Conservation (phyloP, 176 grass and related monocot species). For the Eremochloa ophiuroides region DNA sequence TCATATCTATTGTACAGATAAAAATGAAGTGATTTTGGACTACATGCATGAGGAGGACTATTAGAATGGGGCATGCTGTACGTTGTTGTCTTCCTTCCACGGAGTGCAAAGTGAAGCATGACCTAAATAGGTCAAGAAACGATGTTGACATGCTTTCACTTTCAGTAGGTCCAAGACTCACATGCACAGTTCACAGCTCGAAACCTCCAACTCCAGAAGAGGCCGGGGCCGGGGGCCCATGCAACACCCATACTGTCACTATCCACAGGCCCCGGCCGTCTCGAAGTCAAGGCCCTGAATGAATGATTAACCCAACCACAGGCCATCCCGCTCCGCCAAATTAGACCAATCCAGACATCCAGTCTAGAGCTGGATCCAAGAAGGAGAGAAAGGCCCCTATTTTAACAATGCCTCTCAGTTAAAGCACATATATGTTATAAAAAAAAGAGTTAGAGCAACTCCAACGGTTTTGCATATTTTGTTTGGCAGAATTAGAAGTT, state of each 20-base stretch:
- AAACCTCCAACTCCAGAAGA: slow-evolving; percentile 6
- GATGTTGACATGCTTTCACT: slow-evolving; percentile 21
- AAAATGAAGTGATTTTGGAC: background rate
- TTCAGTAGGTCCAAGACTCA: background rate
- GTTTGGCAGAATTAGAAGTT: too few relatives aligned
- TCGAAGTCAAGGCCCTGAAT: background rate
- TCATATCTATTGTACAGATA: background rate
- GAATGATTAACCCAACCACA: background rate
- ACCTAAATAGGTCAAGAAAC: background rate
- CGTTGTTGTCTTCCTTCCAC: slow-evolving; percentile 6
- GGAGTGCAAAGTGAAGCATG: slow-evolving; percentile 1
- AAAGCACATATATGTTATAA: too few relatives aligned
- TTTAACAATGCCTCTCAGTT: background rate
- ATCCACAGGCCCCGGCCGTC: background rate
- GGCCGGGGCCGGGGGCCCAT: background rate
- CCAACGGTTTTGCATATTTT: too few relatives aligned
- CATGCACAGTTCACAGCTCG: background rate
- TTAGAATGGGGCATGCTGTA: background rate
- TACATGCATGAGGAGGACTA: background rate
- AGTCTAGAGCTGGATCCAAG: too few relatives aligned
- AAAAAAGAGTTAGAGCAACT: too few relatives aligned
- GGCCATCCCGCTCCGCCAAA: too few relatives aligned
- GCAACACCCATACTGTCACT: background rate
- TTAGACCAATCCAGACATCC: too few relatives aligned
- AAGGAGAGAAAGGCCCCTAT: too few relatives aligned